Percentiles rank a stretch among this genome's conserved stretches.
These are phyloP conservation scores for Talaromyces sp. DNA, from an alignment of 2,329 filamentous ascomycete species.

Conservation along the genomic window DNA sequence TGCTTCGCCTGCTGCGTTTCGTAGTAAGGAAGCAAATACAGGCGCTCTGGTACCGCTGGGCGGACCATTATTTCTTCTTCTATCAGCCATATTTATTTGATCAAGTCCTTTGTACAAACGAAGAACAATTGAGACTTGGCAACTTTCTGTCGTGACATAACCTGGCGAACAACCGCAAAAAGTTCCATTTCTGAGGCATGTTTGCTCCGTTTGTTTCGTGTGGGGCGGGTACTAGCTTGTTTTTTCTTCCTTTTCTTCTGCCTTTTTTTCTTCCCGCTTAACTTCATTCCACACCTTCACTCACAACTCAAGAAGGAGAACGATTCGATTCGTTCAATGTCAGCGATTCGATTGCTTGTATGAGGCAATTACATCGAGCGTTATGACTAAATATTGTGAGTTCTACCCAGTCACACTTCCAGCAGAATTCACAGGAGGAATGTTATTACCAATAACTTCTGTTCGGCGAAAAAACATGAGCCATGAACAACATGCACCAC, in stretches of 20 bases:
- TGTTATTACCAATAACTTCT: slow-evolving; percentile 46
- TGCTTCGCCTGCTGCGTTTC: slow-evolving; percentile 47
- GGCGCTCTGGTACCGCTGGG: slow-evolving; percentile 71
- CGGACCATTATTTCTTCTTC: slow-evolving; percentile 86
- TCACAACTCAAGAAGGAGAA: background rate
- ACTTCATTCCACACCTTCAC: background rate
- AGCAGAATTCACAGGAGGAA: slow-evolving; percentile 45
- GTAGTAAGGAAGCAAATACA: slow-evolving; percentile 55
- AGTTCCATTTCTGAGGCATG: slow-evolving; percentile 31
- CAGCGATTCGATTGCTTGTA: background rate
- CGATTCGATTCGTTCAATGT: background rate
- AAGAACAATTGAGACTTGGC: background rate
- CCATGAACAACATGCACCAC: slow-evolving; percentile 62
- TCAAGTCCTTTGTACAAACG: slow-evolving; percentile 2
- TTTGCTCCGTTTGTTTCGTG: slow-evolving; percentile 40
- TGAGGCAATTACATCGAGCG: background rate
- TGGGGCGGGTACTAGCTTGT: slow-evolving; percentile 18
- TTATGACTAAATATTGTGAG: slow-evolving; percentile 11
- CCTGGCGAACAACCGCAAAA: slow-evolving; percentile 29
- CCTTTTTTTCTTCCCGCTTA: slow-evolving; percentile 12
- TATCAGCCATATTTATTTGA: slow-evolving; percentile 67
- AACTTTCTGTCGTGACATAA: background rate
- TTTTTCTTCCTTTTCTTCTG: slow-evolving; percentile 21
- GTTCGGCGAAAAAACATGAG: slow-evolving; percentile 55
- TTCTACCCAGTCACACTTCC: background rate